Evolutionary conservation across 2,329 filamentous ascomycete species (phyloP), one percentile per base, ranked within the genome.

Genomic region (Xylogone sp.): DNA sequence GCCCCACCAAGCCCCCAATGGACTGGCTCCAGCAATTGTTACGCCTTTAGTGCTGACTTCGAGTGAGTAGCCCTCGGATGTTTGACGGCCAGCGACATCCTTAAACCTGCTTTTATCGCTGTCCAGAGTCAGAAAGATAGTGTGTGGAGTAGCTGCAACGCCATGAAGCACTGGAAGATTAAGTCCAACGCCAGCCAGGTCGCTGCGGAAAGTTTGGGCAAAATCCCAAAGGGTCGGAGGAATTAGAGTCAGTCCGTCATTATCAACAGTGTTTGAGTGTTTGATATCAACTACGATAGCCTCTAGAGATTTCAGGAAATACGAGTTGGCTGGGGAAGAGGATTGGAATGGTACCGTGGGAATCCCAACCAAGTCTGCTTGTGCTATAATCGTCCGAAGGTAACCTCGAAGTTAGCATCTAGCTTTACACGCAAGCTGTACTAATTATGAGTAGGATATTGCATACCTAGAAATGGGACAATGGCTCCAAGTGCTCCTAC

Each of bases 1-100:
- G 29, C 74, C 79, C 79, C 79, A 82, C 75, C 76, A 82, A 47
- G 71, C 73, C 3, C 79, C 79, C 8, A 79, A 67, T 0, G 78
- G 71, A 43, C 76, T 77, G 4, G 76, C 75, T 2, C 77, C 79
- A 3, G 65, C 63, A 56, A 82, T 75, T n/a, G 61, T 66, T 12
- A 79, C 62, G 4, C 71, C 69, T 10, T 63, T 59, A 9, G 59
- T 51, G 16, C 64, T 65, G 2, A 77, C 63, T 7, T 66, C 64
- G 13, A 80, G 62, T 7, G 65, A 63, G 61, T 81, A 78, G 12
- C 70, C 75, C 57, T 81, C 76, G 0, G 72, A 69, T 0, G 74
- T 77, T 43, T 57, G 60, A 2, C 71, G 65, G 0, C 74, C 74
- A 7, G 71, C 73, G 4, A 64, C 74, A 54, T 76, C 71, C 2